Percentiles rank a stretch among this genome's conserved stretches.
These are phyloP conservation scores for Encephalitozoon intestinalis DNA, from an alignment of 371 early-diverging fungal genomes.

Conservation along the genomic window DNA sequence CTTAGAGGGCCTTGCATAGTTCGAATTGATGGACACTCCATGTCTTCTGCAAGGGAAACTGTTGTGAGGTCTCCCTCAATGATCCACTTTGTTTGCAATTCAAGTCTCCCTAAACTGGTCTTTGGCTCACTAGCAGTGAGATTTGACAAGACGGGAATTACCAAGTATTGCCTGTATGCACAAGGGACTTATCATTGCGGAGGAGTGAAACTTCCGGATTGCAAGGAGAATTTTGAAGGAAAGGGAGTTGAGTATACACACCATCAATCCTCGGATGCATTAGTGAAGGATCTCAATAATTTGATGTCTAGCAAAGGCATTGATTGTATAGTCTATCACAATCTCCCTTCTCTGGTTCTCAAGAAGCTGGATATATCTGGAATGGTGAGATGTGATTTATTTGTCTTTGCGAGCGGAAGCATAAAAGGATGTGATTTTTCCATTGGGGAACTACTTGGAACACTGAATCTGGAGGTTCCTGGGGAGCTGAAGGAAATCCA, in stretches of 20 bases:
- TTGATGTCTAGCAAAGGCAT: constrained; percentile 16
- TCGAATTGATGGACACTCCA: constrained; percentile 29
- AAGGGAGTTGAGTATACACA: neutral
- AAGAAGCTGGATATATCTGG: constrained; percentile 2
- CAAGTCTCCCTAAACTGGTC: constrained; percentile 23
- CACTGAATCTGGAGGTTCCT: neutral
- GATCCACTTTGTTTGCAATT: constrained; percentile 26
- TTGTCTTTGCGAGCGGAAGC: constrained; percentile 23
- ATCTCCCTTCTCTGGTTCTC: constrained; percentile 5
- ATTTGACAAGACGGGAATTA: neutral
- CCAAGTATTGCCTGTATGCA: constrained; percentile 6
- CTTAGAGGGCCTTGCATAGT: constrained; percentile 54
- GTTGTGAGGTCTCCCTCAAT: constrained; percentile 13
- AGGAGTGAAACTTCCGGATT: neutral
- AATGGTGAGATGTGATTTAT: constrained; percentile 48
- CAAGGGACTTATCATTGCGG: neutral
- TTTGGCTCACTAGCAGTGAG: constrained; percentile 23
- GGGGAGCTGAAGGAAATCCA: neutral
- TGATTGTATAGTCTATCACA: constrained; percentile 44
- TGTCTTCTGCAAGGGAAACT: neutral
- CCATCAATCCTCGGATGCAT: neutral
- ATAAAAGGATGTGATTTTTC: constrained; percentile 51
- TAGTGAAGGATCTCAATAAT: constrained; percentile 7
- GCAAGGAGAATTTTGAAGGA: neutral
- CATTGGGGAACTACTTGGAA: constrained; percentile 36